Evolutionary conservation across 1,284 basidiomycete species (phyloP).

Genomic region (Spongispora temasekensis): DNA sequence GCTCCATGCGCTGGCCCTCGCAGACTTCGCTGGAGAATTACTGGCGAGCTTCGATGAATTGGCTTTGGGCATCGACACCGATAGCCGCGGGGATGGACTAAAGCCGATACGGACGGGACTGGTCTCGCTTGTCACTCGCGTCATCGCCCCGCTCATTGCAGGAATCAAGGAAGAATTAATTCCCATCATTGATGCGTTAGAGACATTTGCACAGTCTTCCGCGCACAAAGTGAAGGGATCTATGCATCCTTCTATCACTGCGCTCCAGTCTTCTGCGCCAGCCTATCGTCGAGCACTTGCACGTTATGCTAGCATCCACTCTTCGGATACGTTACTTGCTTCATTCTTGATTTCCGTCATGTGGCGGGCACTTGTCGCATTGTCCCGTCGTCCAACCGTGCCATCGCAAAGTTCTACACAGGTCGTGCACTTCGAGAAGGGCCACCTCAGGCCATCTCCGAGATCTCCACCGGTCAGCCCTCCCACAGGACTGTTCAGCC

Average conservation of each 20-base stretch:
- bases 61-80: constrained; percentile 58
- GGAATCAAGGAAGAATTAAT: constrained; percentile 62
- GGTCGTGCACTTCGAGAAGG: constrained; percentile 37
- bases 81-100: constrained; percentile 63
- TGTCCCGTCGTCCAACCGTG: constrained; percentile 56
- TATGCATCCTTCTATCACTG: constrained; percentile 59
- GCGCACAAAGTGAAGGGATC: constrained; percentile 44
- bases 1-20: constrained; percentile 65
- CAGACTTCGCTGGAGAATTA: constrained; percentile 69
- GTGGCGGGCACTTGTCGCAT: constrained; percentile 70
- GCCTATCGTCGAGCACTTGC: constrained; percentile 58
- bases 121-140: constrained; percentile 62
- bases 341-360: constrained; percentile 69
- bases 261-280: constrained; percentile 59
- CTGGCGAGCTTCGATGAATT: constrained; percentile 68
- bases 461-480: constrained; percentile 59
- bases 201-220: constrained; percentile 40
- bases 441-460: constrained; percentile 38
- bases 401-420: constrained; percentile 36
- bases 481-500: constrained; percentile 58
- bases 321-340: constrained; percentile 61
- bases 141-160: constrained; percentile 62
- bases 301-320: constrained; percentile 54
- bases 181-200: constrained; percentile 62
- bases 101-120: constrained; percentile 66